Evolutionary conservation across 2,329 filamentous ascomycete species (phyloP).

Genomic region (Sclerotinia sclerotiorum): DNA sequence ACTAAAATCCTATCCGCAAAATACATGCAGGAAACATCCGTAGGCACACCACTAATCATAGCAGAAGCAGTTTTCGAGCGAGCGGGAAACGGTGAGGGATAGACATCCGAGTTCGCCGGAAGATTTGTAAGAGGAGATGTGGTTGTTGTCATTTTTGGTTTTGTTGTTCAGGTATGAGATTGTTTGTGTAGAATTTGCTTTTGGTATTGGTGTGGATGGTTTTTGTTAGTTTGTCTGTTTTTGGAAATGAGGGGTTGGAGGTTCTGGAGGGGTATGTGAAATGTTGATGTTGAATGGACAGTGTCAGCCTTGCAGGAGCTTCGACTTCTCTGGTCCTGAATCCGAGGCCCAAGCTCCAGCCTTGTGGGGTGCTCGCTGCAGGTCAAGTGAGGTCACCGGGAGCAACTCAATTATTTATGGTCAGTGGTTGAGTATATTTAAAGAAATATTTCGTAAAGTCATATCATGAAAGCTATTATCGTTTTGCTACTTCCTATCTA

Average conservation of each 20-base stretch:
- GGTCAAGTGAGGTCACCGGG: background rate
- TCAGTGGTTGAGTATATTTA: background rate
- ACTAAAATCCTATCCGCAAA: conserved; percentile 92
- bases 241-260: background rate
- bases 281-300: background rate
- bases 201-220: background rate
- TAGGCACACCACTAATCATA: conserved; percentile 65
- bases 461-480: background rate
- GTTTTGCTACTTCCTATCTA: background rate
- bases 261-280: background rate
- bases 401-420: background rate
- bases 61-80: conserved; percentile 49
- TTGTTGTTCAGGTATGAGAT: background rate
- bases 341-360: background rate
- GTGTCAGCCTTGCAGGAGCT: conserved; percentile 15
- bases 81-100: conserved; percentile 36
- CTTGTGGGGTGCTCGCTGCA: too few species aligned
- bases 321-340: background rate
- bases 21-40: conserved; percentile 68
- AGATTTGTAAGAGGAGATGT: background rate
- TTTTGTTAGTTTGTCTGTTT: background rate
- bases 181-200: background rate
- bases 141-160: background rate
- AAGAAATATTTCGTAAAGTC: background rate
- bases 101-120: conserved; percentile 19